These are phyloP conservation scores for Zelonia costaricensis DNA, from an alignment of 208 protist genomes.

Conservation along the genomic window DNA sequence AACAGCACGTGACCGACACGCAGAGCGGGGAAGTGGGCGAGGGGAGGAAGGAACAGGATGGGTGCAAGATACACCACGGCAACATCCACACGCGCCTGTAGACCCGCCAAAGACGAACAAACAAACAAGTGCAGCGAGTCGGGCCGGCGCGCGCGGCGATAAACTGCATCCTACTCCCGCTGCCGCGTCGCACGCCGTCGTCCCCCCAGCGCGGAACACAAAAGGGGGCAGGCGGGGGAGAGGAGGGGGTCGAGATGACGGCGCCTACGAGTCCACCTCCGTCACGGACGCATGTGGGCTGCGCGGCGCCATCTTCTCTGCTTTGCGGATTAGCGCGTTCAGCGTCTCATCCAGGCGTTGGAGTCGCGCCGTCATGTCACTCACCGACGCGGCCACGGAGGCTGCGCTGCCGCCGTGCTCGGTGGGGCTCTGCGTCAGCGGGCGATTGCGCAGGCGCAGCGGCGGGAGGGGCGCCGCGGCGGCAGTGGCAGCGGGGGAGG, in stretches of 20 bases:
- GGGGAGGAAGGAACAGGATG: no score
- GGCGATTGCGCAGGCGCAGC: conserved; percentile 8
- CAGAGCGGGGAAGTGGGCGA: no score
- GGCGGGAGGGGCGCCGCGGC: conserved; percentile 11
- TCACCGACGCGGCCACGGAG: conserved; percentile 1
- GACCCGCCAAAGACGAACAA: no score
- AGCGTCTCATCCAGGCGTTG: conserved; percentile 24
- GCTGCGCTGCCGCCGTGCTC: neutral
- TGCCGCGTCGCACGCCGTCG: no score
- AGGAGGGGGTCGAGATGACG: neutral
- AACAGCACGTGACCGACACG: no score
- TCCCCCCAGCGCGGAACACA: no score
- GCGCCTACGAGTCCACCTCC: conserved; percentile 29
- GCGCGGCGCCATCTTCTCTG: conserved; percentile 22
- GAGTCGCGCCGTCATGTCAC: conserved; percentile 23
- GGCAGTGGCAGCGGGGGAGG: neutral
- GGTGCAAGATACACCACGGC: no score
- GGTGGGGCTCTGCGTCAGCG: neutral
- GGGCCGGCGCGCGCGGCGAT: no score
- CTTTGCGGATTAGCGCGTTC: conserved; percentile 33
- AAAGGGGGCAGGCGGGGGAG: neutral
- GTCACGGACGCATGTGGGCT: conserved; percentile 10
- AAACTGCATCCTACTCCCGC: no score
- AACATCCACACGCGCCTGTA: no score
- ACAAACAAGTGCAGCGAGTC: no score